Base-by-base conservation (phyloP, 805 yeast genomes). In the Saccharomycopsis guyanensis region DNA sequence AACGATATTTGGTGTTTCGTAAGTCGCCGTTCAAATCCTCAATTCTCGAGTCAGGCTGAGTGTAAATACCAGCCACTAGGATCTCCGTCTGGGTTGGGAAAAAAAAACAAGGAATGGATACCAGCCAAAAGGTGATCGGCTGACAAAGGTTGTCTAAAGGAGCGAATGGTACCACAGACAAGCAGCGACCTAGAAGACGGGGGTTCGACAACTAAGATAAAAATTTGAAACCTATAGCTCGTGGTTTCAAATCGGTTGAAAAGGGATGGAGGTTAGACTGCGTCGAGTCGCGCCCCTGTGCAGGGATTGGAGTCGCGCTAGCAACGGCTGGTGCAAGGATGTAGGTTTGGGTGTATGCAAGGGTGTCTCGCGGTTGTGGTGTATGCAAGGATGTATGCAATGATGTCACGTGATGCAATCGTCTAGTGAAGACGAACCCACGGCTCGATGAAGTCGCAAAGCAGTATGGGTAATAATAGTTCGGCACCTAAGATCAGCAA, bases 401-500 rank as follows among this genome's bases (percentile, higher is more conserved):
- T n/a, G n/a, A n/a, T n/a, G n/a, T n/a, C n/a, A n/a, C n/a, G n/a
- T n/a, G n/a, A n/a, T n/a, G n/a, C n/a, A n/a, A n/a, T n/a, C n/a
- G n/a, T n/a, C n/a, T n/a, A n/a, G n/a, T n/a, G n/a, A n/a, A n/a
- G n/a, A n/a, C n/a, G n/a, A n/a, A n/a, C n/a, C n/a, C n/a, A n/a
- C n/a, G n/a, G n/a, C n/a, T n/a, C n/a, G n/a, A n/a, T n/a, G n/a
- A n/a, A n/a, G n/a, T n/a, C n/a, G n/a, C n/a, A n/a, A n/a, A n/a
- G n/a, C n/a, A n/a, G n/a, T n/a, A 65, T 65, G 70, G 70, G 70
- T 8, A 68, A 65, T 36, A 56, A 57, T 36, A 45, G 59, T 15
- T 43, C 54, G 6, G 68, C 76, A 18, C 75, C 78, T 1, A 80
- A 76, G 58, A 78, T 91, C 16, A 86, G 95, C 4, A 71, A 80